phyloP scores from a whole-genome alignment of 495 filamentous ascomycete species.

The Gamarada debralockiae region DNA sequence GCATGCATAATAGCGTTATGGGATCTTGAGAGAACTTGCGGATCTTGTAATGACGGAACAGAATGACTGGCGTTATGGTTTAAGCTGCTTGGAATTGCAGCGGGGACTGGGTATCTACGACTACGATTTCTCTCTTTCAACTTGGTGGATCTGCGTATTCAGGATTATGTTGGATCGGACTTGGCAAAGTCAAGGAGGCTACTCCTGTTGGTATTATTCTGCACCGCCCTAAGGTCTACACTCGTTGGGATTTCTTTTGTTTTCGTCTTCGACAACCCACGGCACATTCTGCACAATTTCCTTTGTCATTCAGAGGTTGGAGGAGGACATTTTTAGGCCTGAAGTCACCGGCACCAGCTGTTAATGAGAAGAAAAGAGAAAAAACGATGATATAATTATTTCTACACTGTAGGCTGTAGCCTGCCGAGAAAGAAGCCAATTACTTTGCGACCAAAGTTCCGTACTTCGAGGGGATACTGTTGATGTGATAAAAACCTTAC shows the following conservation, averaged over 20 bases:
- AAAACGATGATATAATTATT: neutral
- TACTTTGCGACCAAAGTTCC: no score
- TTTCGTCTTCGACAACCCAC: conserved; percentile 11
- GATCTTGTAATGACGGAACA: conserved; percentile 7
- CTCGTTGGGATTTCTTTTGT: conserved; percentile 6
- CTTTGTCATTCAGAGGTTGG: conserved; percentile 8
- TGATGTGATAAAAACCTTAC: no score
- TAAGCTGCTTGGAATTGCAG: conserved; percentile 2
- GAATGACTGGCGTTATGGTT: conserved; percentile 14
- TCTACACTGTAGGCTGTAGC: no score
- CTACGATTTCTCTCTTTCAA: neutral
- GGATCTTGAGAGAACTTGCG: conserved; percentile 16
- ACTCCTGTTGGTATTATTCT: neutral
- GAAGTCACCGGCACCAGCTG: neutral
- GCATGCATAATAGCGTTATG: conserved; percentile 23
- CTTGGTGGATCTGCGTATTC: neutral
- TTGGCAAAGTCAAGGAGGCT: neutral
- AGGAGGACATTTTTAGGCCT: neutral
- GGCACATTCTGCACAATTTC: conserved; percentile 25
- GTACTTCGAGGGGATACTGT: no score
- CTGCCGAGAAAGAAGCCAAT: no score
- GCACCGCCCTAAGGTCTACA: neutral
- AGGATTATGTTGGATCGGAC: neutral
- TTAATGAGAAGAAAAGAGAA: neutral
- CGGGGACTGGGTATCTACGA: neutral